Evolutionary conservation across 371 early-diverging fungal species (phyloP), one percentile per base, ranked within the genome.

Genomic region (Mucor mucedo): DNA sequence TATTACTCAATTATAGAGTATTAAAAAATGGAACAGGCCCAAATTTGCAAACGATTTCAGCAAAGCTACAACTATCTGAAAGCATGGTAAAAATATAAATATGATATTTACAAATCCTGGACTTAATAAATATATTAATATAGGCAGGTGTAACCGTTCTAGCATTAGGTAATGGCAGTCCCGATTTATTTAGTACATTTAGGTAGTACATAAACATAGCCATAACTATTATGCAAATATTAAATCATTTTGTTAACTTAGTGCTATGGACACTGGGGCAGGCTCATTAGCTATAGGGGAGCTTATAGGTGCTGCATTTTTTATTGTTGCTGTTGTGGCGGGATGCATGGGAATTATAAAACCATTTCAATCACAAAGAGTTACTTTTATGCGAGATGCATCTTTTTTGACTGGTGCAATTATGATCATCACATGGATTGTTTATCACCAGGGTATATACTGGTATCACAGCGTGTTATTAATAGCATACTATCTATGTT

Each of bases 91-190:
- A 52, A 30, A 47, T 27, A 21, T 47, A 29, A 52, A 38, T 2
- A 30, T 32, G 9, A 4, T 57, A 29, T 38, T 28, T n/a, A 45
- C 9, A 30, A 13, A 11, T 47, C 29, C 4, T 3, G 11, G 11
- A 27, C 5, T 16, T 33, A n/a, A 16, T 28, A 54, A 16, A 21
- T 44, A 39, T 48, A 62, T 30, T 42, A 5, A 21, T 47, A 45
- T 60, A 87, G 83, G 94, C 94, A 3, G 94, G 94, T 13, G 93
- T 94, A 5, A 93, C 94, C 0, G 83, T 94, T 65, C 66, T 94
- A 39, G 94, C 94, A 0, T 83, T 94, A 41, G 95, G 95, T 10
- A 94, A 94, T 70, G 94, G 91, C 11, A 89, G 91, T 28, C 92
- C 94, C 3, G 94, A 94, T 58, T 63, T 94, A 54, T 91, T 93